A percentile compares a stretch with the other conserved stretches of the same genome.
These are phyloP conservation scores for Botrytis tulipae DNA, from an alignment of 2,329 filamentous ascomycete genomes.

Conservation along the genomic window DNA sequence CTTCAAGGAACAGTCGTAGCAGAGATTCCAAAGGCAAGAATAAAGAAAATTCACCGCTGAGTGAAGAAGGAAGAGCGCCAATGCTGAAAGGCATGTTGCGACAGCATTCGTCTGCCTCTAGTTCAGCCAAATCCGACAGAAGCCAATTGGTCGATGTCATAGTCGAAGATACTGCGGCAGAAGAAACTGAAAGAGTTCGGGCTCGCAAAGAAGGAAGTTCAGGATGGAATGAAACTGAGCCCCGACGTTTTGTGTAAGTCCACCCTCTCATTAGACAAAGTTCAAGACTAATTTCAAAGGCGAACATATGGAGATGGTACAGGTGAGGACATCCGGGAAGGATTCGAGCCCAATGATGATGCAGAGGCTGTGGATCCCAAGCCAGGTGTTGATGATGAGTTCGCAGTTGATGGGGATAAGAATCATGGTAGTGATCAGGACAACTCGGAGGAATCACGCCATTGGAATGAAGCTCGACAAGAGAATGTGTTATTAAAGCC, in stretches of 20 bases:
- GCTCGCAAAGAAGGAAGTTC: constrained; percentile 61
- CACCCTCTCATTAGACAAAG: background rate
- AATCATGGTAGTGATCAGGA: constrained; percentile 34
- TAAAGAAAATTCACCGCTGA: constrained; percentile 26
- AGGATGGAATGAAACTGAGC: constrained; percentile 56
- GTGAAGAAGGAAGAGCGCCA: constrained; percentile 38
- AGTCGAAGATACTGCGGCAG: constrained; percentile 61
- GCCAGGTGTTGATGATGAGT: constrained; percentile 36
- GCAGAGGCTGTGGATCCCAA: constrained; percentile 45
- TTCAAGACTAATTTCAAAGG: constrained; percentile 35
- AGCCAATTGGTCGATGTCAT: constrained; percentile 67
- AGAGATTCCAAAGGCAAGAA: constrained; percentile 36
- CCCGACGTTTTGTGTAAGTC: constrained; percentile 54
- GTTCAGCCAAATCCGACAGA: constrained; percentile 51
- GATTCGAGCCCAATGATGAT: constrained; percentile 50
- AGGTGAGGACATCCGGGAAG: constrained; percentile 52
- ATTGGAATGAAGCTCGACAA: constrained; percentile 43
- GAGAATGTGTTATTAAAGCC: constrained; percentile 34
- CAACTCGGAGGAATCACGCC: constrained; percentile 44
- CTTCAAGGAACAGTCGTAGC: constrained; percentile 27
- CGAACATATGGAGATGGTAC: constrained; percentile 47
- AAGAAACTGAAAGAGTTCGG: constrained; percentile 60
- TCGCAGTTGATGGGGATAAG: constrained; percentile 36
- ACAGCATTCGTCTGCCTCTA: constrained; percentile 49
- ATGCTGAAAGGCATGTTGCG: constrained; percentile 42